These are phyloP conservation scores for Mallotus repandus DNA, from an alignment of 441 rosid genomes.

Conservation along the genomic window DNA sequence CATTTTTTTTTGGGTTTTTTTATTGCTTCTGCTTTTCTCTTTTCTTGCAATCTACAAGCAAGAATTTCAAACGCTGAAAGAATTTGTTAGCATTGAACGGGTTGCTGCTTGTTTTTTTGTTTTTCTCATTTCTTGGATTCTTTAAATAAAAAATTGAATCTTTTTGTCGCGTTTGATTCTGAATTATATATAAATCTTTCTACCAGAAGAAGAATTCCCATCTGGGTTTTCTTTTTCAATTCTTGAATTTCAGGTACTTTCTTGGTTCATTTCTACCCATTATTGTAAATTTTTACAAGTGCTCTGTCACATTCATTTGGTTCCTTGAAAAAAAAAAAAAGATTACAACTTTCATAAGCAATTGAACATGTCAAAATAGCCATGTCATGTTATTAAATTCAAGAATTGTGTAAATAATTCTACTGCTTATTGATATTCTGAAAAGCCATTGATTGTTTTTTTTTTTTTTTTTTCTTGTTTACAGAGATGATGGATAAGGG, in stretches of 20 bases:
- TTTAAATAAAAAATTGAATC: neutral
- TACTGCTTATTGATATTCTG: too few relatives aligned
- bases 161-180: neutral
- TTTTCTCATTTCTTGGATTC: neutral
- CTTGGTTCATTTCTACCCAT: neutral
- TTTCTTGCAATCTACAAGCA: too few relatives aligned
- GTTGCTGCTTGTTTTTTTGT: too few relatives aligned
- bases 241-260: conserved; percentile 38
- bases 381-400: too few relatives aligned
- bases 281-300: neutral
- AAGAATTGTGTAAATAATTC: neutral
- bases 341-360: neutral
- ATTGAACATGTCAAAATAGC: neutral
- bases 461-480: neutral
- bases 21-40: too few relatives aligned
- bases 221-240: conserved; percentile 30
- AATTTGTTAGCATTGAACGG: too few relatives aligned
- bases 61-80: too few relatives aligned
- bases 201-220: conserved; percentile 20
- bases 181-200: neutral
- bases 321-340: neutral
- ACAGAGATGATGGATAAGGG: conserved; percentile 32
- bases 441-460: neutral
- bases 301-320: neutral
- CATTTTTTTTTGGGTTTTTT: too few relatives aligned